Conservation (phyloP, 495 filamentous ascomycete genomes). For the Apodospora peruviana region DNA sequence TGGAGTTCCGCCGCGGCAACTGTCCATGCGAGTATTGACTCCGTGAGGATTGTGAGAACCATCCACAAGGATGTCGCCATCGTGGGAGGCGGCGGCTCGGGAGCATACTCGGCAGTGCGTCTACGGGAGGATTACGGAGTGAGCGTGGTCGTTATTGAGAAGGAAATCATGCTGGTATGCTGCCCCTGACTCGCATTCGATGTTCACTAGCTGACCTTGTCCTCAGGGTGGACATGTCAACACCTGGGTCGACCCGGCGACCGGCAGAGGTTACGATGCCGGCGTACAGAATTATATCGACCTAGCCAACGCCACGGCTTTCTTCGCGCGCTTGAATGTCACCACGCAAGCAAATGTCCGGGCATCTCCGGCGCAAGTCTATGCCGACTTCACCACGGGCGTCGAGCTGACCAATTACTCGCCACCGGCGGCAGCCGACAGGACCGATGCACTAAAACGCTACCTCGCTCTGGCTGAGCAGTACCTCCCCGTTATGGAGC, state of each 20-base stretch:
- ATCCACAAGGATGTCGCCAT: constrained; percentile 44
- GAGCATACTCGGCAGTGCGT: constrained; percentile 43
- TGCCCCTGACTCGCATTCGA: neutral
- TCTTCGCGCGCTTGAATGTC: constrained; percentile 39
- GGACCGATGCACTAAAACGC: constrained; percentile 25
- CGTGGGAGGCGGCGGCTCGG: constrained; percentile 43
- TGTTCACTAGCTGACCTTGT: constrained; percentile 4
- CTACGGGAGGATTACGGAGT: constrained; percentile 34
- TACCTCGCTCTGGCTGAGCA: constrained; percentile 32
- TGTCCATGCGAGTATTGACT: no score
- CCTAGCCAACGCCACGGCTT: constrained; percentile 26
- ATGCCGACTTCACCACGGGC: constrained; percentile 39
- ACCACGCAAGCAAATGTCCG: constrained; percentile 17
- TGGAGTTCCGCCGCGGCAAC: no score
- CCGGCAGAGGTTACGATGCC: constrained; percentile 29
- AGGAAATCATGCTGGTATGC: constrained; percentile 32
- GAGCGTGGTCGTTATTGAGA: constrained; percentile 38
- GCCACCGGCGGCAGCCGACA: constrained; percentile 11
- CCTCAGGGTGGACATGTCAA: constrained; percentile 38
- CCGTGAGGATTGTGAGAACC: no score
- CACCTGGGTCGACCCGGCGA: constrained; percentile 32
- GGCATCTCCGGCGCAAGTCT: constrained; percentile 14
- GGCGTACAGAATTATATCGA: constrained; percentile 39
- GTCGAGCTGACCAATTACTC: constrained; percentile 15
- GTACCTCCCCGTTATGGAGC: constrained; percentile 29